phyloP scores from a whole-genome alignment of 805 yeast species.

The Teunomyces tritomae region DNA sequence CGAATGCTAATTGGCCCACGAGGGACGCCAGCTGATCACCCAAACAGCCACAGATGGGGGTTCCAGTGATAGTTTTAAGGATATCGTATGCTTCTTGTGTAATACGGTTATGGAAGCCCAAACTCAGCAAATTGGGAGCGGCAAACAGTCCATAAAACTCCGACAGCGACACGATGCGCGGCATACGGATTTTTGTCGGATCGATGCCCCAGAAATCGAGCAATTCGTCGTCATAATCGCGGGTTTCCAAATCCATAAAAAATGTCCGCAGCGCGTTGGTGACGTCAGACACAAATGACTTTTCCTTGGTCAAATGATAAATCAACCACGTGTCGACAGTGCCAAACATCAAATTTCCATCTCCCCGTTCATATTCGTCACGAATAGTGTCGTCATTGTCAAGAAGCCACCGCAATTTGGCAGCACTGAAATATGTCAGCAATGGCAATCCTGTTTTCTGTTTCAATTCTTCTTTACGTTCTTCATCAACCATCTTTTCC shows the following conservation, averaged over 20 bases:
- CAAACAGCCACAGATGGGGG: constrained; percentile 84
- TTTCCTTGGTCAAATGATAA: constrained; percentile 72
- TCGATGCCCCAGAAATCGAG: constrained; percentile 80
- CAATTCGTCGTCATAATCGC: constrained; percentile 72
- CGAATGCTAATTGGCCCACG: constrained; percentile 87
- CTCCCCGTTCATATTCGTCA: constrained; percentile 69
- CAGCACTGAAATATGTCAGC: constrained; percentile 88
- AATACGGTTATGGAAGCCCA: constrained; percentile 51
- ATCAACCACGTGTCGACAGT: constrained; percentile 94
- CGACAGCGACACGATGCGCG: constrained; percentile 76
- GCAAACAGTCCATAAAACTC: constrained; percentile 73
- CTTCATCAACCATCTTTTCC: constrained; percentile 51
- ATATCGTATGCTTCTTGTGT: constrained; percentile 53
- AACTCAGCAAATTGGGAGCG: constrained; percentile 54
- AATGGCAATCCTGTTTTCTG: constrained; percentile 80
- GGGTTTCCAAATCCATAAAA: constrained; percentile 77
- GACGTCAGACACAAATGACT: constrained; percentile 75
- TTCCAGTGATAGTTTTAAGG: constrained; percentile 48
- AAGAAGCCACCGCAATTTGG: constrained; percentile 84
- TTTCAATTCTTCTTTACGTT: constrained; percentile 55
- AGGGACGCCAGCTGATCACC: constrained; percentile 95
- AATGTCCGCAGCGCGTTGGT: constrained; percentile 91
- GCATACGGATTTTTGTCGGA: constrained; percentile 58
- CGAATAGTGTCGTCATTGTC: constrained; percentile 70
- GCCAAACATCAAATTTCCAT: constrained; percentile 77